Evolutionary conservation across 371 early-diverging fungal species (phyloP).

Genomic region (Mortierella sp.): DNA sequence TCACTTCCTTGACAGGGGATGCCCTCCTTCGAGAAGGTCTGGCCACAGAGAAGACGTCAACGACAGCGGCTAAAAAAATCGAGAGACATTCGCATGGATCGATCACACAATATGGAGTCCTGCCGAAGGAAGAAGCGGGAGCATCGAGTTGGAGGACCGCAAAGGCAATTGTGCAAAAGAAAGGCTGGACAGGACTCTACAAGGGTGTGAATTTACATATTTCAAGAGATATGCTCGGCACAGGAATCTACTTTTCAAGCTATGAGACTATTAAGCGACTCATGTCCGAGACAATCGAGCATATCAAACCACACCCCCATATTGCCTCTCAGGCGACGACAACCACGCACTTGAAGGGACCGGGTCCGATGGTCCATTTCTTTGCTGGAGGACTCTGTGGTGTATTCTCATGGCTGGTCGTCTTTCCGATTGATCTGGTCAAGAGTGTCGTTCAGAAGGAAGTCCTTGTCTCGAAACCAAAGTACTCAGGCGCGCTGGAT

Average conservation of each 20-base stretch:
- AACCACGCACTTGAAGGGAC: slow-evolving; percentile 45
- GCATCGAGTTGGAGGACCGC: slow-evolving; percentile 69
- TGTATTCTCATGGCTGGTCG: slow-evolving; percentile 79
- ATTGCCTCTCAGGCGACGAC: background rate
- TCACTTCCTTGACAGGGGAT: slow-evolving; percentile 43
- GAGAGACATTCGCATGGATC: slow-evolving; percentile 43
- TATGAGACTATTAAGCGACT: slow-evolving; percentile 78
- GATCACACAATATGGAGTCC: slow-evolving; percentile 28
- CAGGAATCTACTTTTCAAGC: slow-evolving; percentile 80
- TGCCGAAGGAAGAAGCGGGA: slow-evolving; percentile 27
- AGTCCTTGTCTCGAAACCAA: slow-evolving; percentile 63
- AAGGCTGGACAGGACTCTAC: slow-evolving; percentile 62
- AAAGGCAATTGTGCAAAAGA: slow-evolving; percentile 65
- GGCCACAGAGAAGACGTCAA: slow-evolving; percentile 21
- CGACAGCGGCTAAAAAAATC: slow-evolving; percentile 6
- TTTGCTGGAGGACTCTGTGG: slow-evolving; percentile 84
- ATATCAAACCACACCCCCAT: slow-evolving; percentile 40
- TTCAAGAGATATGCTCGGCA: slow-evolving; percentile 78
- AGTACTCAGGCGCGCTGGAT: slow-evolving; percentile 60
- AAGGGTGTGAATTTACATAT: slow-evolving; percentile 66
- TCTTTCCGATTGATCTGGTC: slow-evolving; percentile 83
- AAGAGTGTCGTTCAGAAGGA: slow-evolving; percentile 83
- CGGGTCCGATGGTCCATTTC: slow-evolving; percentile 77
- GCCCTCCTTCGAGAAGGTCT: slow-evolving; percentile 37
- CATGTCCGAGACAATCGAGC: slow-evolving; percentile 60